These are phyloP conservation scores for Hygrophila difformis DNA, from an alignment of 257 asterid genomes.

Conservation along the genomic window DNA sequence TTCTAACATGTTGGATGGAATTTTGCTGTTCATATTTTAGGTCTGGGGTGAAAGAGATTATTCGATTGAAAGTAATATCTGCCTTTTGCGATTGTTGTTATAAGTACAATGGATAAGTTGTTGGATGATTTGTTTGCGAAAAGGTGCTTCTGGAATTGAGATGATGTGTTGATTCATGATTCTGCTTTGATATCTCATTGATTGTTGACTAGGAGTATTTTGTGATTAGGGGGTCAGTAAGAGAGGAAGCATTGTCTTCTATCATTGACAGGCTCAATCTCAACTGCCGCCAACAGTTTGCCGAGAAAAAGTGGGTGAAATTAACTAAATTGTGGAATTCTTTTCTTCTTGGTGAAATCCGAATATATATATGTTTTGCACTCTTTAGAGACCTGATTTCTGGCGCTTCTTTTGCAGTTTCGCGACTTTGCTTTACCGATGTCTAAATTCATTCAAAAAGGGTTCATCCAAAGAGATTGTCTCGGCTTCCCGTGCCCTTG, in stretches of 20 bases:
- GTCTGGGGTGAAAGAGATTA: not conserved
- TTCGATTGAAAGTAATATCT: not conserved
- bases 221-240: slow-evolving; percentile 20
- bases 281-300: slow-evolving; percentile 16
- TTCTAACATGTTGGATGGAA: no score
- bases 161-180: not conserved
- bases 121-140: slow-evolving; percentile 22
- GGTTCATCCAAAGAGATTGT: slow-evolving; percentile 28
- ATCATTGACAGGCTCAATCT: slow-evolving; percentile 13
- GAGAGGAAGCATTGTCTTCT: slow-evolving; percentile 23
- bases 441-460: slow-evolving; percentile 22
- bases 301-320: slow-evolving; percentile 13
- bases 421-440: slow-evolving; percentile 24
- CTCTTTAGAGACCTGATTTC: not conserved
- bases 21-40: slow-evolving; percentile 3
- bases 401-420: slow-evolving; percentile 20
- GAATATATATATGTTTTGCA: not conserved
- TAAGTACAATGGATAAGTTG: slow-evolving; percentile 20
- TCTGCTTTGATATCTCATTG: not conserved
- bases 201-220: not conserved
- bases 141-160: slow-evolving; percentile 17
- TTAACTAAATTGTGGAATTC: not conserved
- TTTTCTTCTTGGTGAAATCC: not conserved
- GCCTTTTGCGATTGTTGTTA: not conserved
- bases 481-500: slow-evolving; percentile 25